A percentile compares a stretch with the other conserved stretches of the same genome.
Conservation (phyloP, 164 flowering plant species). For the Berberis thunbergii region DNA sequence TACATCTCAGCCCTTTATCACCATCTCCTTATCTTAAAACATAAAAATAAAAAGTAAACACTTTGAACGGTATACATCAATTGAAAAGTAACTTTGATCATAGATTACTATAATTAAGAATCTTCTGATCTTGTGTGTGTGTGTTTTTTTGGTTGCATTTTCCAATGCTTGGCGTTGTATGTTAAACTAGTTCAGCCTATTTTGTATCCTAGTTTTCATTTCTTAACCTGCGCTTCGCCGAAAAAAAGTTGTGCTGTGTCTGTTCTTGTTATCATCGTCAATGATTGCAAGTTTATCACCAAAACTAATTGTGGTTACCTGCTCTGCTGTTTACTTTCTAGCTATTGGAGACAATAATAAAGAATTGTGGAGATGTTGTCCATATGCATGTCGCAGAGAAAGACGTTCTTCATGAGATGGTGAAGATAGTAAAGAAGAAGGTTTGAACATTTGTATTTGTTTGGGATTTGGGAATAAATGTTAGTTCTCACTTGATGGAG, state of each 20-base stretch:
- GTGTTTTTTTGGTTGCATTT: too few relatives aligned
- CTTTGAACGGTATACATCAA: too few relatives aligned
- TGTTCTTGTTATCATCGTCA: background rate
- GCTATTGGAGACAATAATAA: conserved; percentile 87
- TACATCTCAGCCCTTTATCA: too few relatives aligned
- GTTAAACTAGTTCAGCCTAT: too few relatives aligned
- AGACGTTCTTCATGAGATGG: conserved; percentile 89
- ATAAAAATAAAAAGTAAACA: too few relatives aligned
- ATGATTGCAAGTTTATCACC: background rate
- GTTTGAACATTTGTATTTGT: conserved; percentile 22
- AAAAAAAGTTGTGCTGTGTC: background rate
- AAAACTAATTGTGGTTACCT: background rate
- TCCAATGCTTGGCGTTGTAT: too few relatives aligned
- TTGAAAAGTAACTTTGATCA: too few relatives aligned
- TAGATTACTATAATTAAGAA: too few relatives aligned
- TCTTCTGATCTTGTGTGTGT: too few relatives aligned
- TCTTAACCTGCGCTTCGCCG: too few relatives aligned
- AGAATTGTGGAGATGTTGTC: conserved; percentile 93
- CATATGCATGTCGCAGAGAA: conserved; percentile 98
- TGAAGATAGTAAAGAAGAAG: conserved; percentile 85
- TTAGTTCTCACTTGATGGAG: background rate
- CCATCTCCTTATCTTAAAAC: too few relatives aligned
- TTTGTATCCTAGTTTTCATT: too few relatives aligned
- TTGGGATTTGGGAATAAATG: background rate
- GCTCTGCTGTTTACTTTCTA: conserved; percentile 17